Percentiles rank a stretch among this genome's conserved stretches.
phyloP scores from a whole-genome alignment of 257 asterid species.

The Petunia secreta region DNA sequence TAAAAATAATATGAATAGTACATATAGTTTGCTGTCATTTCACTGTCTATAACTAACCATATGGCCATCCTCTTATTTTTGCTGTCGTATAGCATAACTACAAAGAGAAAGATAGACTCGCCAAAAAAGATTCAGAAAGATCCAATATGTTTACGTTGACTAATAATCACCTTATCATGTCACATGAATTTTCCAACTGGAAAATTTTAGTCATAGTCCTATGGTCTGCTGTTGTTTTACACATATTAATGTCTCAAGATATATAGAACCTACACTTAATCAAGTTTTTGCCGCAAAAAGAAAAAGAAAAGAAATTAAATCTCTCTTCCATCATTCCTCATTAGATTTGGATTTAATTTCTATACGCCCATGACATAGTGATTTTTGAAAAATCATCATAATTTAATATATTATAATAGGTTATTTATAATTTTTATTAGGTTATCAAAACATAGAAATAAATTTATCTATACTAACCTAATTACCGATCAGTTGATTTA shows the following conservation, averaged over 20 bases:
- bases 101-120: background rate
- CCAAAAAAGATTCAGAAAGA: background rate
- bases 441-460: too few relatives aligned
- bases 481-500: too few relatives aligned
- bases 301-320: background rate
- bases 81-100: slow-evolving; percentile 7
- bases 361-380: too few relatives aligned
- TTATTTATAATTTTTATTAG: too few relatives aligned
- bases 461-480: too few relatives aligned
- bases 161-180: background rate
- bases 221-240: slow-evolving; percentile 10
- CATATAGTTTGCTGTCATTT: slow-evolving; percentile 27
- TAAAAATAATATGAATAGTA: background rate
- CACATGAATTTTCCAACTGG: background rate
- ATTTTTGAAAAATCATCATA: too few relatives aligned
- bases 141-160: slow-evolving; percentile 5
- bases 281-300: background rate
- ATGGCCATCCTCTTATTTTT: slow-evolving; percentile 23
- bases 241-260: background rate
- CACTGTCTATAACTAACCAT: slow-evolving; percentile 35
- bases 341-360: too few relatives aligned
- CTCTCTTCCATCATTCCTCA: background rate
- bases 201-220: background rate
- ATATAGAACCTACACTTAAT: background rate
- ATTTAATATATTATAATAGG: too few relatives aligned